A percentile compares a stretch with the other conserved stretches of the same genome.
Evolutionary conservation across 805 yeast genomes (phyloP).

Genomic region (Ogataea philodendri): DNA sequence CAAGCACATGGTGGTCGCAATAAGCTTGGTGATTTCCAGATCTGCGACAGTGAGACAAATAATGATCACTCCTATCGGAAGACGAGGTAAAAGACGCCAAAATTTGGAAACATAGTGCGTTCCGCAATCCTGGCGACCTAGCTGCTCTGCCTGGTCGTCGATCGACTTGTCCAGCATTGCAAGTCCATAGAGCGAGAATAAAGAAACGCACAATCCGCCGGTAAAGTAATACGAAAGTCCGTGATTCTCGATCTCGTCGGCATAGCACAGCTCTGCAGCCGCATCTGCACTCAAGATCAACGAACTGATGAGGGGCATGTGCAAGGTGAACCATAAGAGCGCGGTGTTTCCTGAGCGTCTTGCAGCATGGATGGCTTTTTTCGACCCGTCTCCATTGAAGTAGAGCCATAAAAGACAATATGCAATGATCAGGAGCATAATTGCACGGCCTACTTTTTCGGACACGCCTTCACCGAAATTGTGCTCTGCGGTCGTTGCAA

Average conservation of each 20-base stretch:
- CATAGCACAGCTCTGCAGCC: constrained; percentile 46
- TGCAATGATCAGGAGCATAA: constrained; percentile 47
- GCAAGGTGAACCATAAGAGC: constrained; percentile 43
- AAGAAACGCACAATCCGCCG: constrained; percentile 49
- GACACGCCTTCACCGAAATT: constrained; percentile 45
- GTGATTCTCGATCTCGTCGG: constrained; percentile 31
- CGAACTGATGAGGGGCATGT: constrained; percentile 50
- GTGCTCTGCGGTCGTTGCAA: constrained; percentile 41
- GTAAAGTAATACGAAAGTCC: constrained; percentile 51
- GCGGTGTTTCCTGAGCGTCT: constrained; percentile 49
- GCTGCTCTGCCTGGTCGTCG: constrained; percentile 30
- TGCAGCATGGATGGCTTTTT: constrained; percentile 51
- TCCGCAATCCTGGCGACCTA: constrained; percentile 37
- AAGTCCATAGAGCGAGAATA: constrained; percentile 38
- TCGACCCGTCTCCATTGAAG: constrained; percentile 49
- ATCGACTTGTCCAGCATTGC: constrained; percentile 45
- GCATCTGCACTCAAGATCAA: constrained; percentile 59
- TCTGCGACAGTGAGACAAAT: constrained; percentile 16
- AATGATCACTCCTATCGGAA: constrained; percentile 10
- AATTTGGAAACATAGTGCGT: constrained; percentile 32
- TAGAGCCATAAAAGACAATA: constrained; percentile 53
- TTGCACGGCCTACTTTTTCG: constrained; percentile 44
- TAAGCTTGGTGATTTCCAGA: constrained; percentile 14
- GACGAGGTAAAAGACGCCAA: constrained; percentile 21
- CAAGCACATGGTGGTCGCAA: constrained; percentile 16